These are phyloP conservation scores for Poa pratensis DNA, from an alignment of 176 grass and related monocot genomes.

Conservation along the genomic window DNA sequence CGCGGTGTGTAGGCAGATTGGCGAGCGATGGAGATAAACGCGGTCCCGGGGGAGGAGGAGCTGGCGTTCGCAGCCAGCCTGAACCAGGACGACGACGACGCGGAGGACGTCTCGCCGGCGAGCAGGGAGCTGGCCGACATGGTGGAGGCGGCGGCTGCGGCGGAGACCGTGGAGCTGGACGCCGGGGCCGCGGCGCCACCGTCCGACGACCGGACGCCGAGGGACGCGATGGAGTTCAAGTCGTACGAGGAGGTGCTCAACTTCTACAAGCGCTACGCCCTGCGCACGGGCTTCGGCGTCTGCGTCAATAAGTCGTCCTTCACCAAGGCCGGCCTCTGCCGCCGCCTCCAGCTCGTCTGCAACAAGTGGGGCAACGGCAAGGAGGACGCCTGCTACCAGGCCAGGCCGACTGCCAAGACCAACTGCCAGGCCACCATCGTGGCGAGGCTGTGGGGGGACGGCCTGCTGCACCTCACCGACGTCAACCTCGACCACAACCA, in stretches of 20 bases:
- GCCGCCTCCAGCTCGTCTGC: slow-evolving; percentile 72
- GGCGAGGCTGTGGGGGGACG: slow-evolving; percentile 63
- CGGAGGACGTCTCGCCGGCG: slow-evolving; percentile 41
- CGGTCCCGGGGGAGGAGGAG: slow-evolving; percentile 45
- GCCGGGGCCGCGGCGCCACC: background rate
- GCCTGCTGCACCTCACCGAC: slow-evolving; percentile 67
- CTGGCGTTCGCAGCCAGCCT: slow-evolving; percentile 34
- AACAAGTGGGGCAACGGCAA: slow-evolving; percentile 67
- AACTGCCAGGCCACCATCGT: slow-evolving; percentile 78
- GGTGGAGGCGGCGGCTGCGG: slow-evolving; percentile 49
- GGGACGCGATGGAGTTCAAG: slow-evolving; percentile 76
- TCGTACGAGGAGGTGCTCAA: slow-evolving; percentile 81
- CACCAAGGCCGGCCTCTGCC: slow-evolving; percentile 75
- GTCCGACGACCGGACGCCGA: slow-evolving; percentile 62
- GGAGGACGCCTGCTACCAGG: slow-evolving; percentile 81
- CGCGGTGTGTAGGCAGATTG: background rate
- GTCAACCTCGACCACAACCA: slow-evolving; percentile 79
- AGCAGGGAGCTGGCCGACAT: slow-evolving; percentile 48
- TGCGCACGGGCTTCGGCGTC: slow-evolving; percentile 74
- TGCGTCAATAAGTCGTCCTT: slow-evolving; percentile 88
- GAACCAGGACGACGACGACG: slow-evolving; percentile 46
- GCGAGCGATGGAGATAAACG: slow-evolving; percentile 40
- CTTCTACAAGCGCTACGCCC: slow-evolving; percentile 80
- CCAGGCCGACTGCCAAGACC: slow-evolving; percentile 73
- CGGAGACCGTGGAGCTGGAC: slow-evolving; percentile 56